A percentile compares a stretch with the other conserved stretches of the same genome.
These are phyloP conservation scores for Calocybe indica DNA, from an alignment of 768 basidiomycete species.

Conservation along the genomic window DNA sequence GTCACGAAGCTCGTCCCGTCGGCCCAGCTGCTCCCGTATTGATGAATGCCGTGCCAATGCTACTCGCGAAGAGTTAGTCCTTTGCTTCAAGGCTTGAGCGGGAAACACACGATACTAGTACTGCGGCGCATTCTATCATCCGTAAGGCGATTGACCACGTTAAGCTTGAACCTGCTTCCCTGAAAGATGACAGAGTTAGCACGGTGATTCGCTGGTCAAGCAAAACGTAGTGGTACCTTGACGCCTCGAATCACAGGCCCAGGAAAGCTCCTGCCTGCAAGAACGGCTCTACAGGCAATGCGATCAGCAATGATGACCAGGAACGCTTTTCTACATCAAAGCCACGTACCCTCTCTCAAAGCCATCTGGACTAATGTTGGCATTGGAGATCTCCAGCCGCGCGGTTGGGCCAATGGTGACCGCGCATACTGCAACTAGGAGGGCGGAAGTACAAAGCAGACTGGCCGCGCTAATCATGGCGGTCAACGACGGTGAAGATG, in stretches of 20 bases:
- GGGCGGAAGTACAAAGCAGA: background rate
- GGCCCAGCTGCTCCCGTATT: slow-evolving; percentile 18
- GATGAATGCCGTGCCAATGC: slow-evolving; percentile 28
- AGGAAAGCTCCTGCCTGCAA: slow-evolving; percentile 24
- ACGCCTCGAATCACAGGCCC: slow-evolving; percentile 23
- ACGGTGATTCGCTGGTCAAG: background rate
- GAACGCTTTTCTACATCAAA: background rate
- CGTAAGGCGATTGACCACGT: slow-evolving; percentile 22
- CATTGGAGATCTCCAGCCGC: slow-evolving; percentile 34
- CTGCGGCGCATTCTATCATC: slow-evolving; percentile 18
- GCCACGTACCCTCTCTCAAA: slow-evolving; percentile 33
- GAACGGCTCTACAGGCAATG: slow-evolving; percentile 17
- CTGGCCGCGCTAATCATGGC: too few species aligned
- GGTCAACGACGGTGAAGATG: too few species aligned
- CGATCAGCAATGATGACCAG: background rate
- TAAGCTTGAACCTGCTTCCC: slow-evolving; percentile 26
- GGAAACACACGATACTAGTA: slow-evolving; percentile 24
- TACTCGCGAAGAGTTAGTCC: background rate
- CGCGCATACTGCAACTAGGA: slow-evolving; percentile 3
- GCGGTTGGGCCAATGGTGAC: slow-evolving; percentile 22
- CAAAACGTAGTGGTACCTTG: slow-evolving; percentile 14
- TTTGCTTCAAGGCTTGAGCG: background rate
- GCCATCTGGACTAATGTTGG: slow-evolving; percentile 43
- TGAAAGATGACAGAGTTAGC: slow-evolving; percentile 3
- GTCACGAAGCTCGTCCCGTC: slow-evolving; percentile 26